Base-by-base conservation (phyloP, 257 asterid genomes). In the Avicennia marina region DNA sequence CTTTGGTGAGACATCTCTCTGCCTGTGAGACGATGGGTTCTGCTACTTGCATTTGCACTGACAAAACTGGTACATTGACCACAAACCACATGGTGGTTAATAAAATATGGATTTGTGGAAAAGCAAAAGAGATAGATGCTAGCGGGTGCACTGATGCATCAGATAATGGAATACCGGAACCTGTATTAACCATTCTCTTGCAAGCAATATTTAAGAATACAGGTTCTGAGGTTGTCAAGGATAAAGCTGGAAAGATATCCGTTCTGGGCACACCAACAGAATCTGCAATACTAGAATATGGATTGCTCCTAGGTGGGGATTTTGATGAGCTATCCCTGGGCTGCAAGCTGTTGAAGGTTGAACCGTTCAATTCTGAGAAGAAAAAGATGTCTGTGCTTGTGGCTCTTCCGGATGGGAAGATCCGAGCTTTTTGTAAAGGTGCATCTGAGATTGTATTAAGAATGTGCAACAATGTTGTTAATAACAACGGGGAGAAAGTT, bases 1-100 rank as follows among this genome's bases (percentile, higher is more conserved):
- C 97, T 42, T 76, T 93, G 50, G 97, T 89, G 53, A 89, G 97
- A 41, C 89, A 82, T 78, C 80, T 93, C 18, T 84, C 98, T 20
- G 97, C 98, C 36, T 93, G 98, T 72, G 98, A 93, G 77, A 93
- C 98, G 7, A 93, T 93, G 98, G 98, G 98, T 52, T 93, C 98
- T 48, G 98, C 95, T 29, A 81, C 95, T 48, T 71, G 81, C 74
- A 91, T 91, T 70, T 91, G 96, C 76, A 88, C 98, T 0, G 98
- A 91, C 75, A 91, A 91, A 82, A 91, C 96, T 11, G 98, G 98
- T 62, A 91, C 98, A 11, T 62, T 91, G 72, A 91, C 98, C 48
- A 88, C 98, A 44, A 91, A 91, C 73, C 87, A 78, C 65, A 91
- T 91, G 98, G 94, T 83, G 26, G 94, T 91, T 53, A 75, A 62